A percentile compares a stretch with the other conserved stretches of the same genome.
These are phyloP conservation scores for Botryosphaeria dothidea DNA, from an alignment of 2,329 filamentous ascomycete species.

Conservation along the genomic window DNA sequence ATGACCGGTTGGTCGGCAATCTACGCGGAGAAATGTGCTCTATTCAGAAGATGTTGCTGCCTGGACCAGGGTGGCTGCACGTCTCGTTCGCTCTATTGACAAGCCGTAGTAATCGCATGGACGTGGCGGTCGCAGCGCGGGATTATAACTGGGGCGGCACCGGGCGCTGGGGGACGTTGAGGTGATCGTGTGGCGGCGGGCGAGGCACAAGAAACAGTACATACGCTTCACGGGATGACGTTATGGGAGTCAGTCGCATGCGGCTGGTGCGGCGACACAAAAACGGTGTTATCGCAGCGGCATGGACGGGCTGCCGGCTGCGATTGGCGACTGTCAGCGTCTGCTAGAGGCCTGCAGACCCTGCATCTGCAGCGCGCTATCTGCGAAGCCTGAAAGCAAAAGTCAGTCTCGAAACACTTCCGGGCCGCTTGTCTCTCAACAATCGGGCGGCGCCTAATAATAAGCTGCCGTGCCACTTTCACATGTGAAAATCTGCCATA, in stretches of 20 bases:
- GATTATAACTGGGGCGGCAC: background rate
- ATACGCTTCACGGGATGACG: background rate
- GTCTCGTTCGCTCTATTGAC: background rate
- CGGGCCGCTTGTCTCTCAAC: background rate
- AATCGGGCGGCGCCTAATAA: background rate
- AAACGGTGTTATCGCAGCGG: background rate
- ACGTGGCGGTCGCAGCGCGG: background rate
- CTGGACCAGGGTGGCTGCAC: background rate
- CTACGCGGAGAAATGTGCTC: background rate
- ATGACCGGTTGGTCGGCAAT: background rate
- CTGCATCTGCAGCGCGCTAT: slow-evolving; percentile 2
- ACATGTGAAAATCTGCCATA: background rate
- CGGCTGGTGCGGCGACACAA: background rate
- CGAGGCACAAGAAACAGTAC: background rate
- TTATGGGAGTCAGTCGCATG: background rate
- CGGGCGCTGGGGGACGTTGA: background rate
- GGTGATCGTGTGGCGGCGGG: background rate
- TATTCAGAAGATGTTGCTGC: background rate
- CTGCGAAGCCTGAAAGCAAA: background rate
- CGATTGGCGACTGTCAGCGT: background rate
- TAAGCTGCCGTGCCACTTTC: background rate
- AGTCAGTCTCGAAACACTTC: background rate
- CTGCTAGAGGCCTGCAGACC: background rate
- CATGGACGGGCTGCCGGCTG: background rate
- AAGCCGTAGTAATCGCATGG: background rate